Percentiles rank a stretch among this genome's conserved stretches.
These are phyloP conservation scores for Sclerotinia minor DNA, from an alignment of 2,329 filamentous ascomycete species.

Conservation along the genomic window DNA sequence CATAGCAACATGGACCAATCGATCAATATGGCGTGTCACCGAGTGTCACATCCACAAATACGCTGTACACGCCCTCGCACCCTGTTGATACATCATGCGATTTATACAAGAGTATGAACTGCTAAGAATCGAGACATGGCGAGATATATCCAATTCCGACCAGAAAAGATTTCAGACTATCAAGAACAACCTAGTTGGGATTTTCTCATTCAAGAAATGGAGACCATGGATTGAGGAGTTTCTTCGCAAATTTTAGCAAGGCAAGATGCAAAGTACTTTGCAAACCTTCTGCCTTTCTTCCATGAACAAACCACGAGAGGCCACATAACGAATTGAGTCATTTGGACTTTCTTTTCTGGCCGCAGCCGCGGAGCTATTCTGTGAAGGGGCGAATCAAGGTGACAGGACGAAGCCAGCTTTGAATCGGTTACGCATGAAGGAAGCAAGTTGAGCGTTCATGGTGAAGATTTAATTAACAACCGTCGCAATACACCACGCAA, in stretches of 20 bases:
- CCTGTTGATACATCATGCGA: background rate
- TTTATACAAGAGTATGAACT: background rate
- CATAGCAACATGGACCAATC: background rate
- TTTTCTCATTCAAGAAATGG: background rate
- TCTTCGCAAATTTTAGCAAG: background rate
- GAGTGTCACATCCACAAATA: background rate
- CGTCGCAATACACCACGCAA: slow-evolving; percentile 2
- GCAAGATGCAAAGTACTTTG: slow-evolving; percentile 16
- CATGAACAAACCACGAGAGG: slow-evolving; percentile 21
- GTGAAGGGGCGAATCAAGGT: background rate
- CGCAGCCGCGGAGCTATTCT: background rate
- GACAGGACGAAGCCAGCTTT: background rate
- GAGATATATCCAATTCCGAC: background rate
- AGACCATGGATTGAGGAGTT: background rate
- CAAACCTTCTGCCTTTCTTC: slow-evolving; percentile 14
- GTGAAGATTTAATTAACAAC: slow-evolving; percentile 8
- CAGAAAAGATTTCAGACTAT: background rate
- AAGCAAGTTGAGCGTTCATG: background rate
- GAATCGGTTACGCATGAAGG: slow-evolving; percentile 1
- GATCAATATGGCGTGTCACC: background rate
- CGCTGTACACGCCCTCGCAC: background rate
- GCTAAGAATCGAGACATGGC: background rate
- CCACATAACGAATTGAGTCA: slow-evolving; percentile 13
- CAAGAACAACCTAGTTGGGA: background rate
- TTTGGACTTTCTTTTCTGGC: background rate